These are phyloP conservation scores for Pugionium dolabratum DNA, from an alignment of 345 rosid genomes.

Conservation along the genomic window DNA sequence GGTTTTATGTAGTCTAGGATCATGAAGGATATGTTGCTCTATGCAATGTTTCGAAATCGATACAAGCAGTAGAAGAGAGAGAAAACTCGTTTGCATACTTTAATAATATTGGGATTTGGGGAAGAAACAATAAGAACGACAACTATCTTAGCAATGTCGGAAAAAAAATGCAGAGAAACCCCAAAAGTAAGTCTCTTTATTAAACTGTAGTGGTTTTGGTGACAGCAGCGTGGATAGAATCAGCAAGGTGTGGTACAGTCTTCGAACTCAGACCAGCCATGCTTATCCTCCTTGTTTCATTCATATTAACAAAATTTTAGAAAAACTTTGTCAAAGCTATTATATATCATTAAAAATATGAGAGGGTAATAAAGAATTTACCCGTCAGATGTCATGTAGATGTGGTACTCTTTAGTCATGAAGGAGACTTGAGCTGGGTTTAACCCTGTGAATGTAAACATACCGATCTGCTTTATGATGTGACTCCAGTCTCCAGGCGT, in stretches of 20 bases:
- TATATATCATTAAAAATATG: no score
- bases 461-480: slow-evolving; percentile 72
- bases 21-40: no score
- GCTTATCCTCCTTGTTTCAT: slow-evolving; percentile 66
- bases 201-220: slow-evolving; percentile 26
- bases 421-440: slow-evolving; percentile 62
- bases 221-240: slow-evolving; percentile 67
- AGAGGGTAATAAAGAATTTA: slow-evolving; percentile 21
- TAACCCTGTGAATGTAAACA: slow-evolving; percentile 78
- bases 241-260: slow-evolving; percentile 74
- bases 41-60: no score
- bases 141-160: slow-evolving; percentile 3
- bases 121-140: slow-evolving; percentile 20
- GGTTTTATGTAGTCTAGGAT: no score
- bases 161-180: slow-evolving; percentile 2
- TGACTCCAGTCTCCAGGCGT: slow-evolving; percentile 87
- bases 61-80: neutral
- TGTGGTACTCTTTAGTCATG: slow-evolving; percentile 69
- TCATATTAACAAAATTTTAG: neutral
- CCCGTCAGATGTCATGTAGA: slow-evolving; percentile 83
- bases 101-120: slow-evolving; percentile 8
- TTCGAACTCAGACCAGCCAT: slow-evolving; percentile 74
- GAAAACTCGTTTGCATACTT: slow-evolving; percentile 11
- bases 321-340: no score
- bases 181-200: neutral